Conservation (phyloP, 305 asterid genomes). For the Withania somnifera region DNA sequence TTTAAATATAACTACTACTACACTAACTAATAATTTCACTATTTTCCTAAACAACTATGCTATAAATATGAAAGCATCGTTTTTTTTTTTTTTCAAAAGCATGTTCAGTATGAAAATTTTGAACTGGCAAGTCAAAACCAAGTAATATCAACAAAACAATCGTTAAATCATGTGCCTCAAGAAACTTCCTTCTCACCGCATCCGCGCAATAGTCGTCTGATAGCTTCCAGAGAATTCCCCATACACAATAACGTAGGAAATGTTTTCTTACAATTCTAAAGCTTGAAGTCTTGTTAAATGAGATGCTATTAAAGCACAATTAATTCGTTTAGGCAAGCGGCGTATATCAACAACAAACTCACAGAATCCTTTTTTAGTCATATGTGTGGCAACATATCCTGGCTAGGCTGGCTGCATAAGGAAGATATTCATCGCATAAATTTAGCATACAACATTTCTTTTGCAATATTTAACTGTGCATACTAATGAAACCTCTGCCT, state of each 20-base stretch:
- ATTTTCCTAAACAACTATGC: not conserved
- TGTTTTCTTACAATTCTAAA: conserved; percentile 68
- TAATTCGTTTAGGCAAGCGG: not conserved
- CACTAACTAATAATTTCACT: not conserved
- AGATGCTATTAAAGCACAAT: not conserved
- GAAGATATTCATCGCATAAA: not conserved
- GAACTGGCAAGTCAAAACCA: not conserved
- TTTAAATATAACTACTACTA: not conserved
- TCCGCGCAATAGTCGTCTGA: conserved; percentile 58
- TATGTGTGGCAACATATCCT: not conserved
- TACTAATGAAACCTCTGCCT: not conserved
- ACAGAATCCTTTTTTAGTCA: not conserved
- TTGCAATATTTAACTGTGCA: not conserved
- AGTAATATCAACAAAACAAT: conserved; percentile 4
- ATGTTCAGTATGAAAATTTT: not conserved
- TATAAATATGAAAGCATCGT: not conserved
- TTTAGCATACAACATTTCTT: not conserved
- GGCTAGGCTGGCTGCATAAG: not conserved
- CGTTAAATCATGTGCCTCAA: not conserved
- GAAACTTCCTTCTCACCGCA: conserved; percentile 60
- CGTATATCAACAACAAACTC: not conserved
- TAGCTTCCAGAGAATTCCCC: conserved; percentile 85
- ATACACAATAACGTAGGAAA: conserved; percentile 72
- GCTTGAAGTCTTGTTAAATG: not conserved
- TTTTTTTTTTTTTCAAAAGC: not conserved